Evolutionary conservation across 75 land plant species (phyloP).

Genomic region (Pinus taeda): DNA sequence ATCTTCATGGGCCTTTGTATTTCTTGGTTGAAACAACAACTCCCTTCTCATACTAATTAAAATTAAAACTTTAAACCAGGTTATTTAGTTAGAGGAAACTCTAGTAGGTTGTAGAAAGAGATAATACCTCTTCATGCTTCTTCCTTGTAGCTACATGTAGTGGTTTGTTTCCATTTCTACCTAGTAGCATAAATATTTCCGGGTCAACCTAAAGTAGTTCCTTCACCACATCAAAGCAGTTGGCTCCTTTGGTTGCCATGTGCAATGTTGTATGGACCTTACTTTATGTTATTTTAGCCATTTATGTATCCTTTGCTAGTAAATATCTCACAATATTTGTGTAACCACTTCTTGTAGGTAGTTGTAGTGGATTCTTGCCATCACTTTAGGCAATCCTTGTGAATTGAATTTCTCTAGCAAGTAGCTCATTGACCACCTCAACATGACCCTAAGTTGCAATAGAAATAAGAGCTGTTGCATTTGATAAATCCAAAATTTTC

Average conservation of each 20-base stretch:
- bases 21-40: background rate
- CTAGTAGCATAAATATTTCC: constrained; percentile 4
- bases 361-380: constrained; percentile 70
- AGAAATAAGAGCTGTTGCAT: constrained; percentile 43
- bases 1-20: background rate
- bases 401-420: constrained; percentile 30
- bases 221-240: constrained; percentile 43
- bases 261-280: constrained; percentile 74
- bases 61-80: background rate
- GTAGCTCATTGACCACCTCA: constrained; percentile 41
- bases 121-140: too few relatives aligned
- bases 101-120: background rate
- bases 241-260: constrained; percentile 71
- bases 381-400: constrained; percentile 37
- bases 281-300: constrained; percentile 61
- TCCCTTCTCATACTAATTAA: background rate
- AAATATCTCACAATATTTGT: constrained; percentile 47
- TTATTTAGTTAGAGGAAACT: background rate
- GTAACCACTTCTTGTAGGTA: constrained; percentile 65
- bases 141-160: too few relatives aligned
- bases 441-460: constrained; percentile 54
- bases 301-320: constrained; percentile 47
- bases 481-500: constrained; percentile 20
- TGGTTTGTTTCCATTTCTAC: too few relatives aligned
- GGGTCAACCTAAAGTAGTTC: constrained; percentile 52